Evolutionary conservation across 2,329 filamentous ascomycete species (phyloP).

Genomic region (Exserohilum turcica): DNA sequence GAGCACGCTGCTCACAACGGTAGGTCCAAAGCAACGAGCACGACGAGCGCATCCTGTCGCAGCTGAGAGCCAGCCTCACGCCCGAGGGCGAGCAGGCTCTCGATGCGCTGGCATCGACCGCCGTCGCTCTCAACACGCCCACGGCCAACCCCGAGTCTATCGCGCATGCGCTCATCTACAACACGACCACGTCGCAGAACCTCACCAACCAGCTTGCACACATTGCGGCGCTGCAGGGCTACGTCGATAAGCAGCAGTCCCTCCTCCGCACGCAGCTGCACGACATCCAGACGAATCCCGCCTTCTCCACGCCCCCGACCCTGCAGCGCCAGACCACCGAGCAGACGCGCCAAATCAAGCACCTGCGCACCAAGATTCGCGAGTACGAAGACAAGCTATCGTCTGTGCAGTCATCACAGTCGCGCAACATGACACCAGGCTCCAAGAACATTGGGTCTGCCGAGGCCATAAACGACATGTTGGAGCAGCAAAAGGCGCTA

Average conservation of each 20-base stretch:
- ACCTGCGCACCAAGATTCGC: slow-evolving; percentile 67
- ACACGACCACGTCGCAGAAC: slow-evolving; percentile 37
- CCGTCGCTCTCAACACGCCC: slow-evolving; percentile 45
- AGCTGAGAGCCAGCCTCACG: slow-evolving; percentile 33
- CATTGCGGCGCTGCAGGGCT: slow-evolving; percentile 41
- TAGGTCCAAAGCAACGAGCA: slow-evolving; percentile 28
- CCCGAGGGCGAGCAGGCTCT: slow-evolving; percentile 41
- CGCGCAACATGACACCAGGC: slow-evolving; percentile 25
- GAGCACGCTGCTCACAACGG: slow-evolving; percentile 18
- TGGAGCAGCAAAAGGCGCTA: slow-evolving; percentile 66
- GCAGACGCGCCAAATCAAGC: slow-evolving; percentile 71
- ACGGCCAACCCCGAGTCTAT: slow-evolving; percentile 33
- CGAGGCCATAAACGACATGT: slow-evolving; percentile 63
- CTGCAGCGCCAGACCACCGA: slow-evolving; percentile 75
- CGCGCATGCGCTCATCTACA: slow-evolving; percentile 44
- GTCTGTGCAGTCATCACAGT: slow-evolving; percentile 45
- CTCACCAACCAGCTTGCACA: slow-evolving; percentile 41
- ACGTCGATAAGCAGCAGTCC: slow-evolving; percentile 41
- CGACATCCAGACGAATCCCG: slow-evolving; percentile 37
- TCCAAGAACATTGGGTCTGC: slow-evolving; percentile 47
- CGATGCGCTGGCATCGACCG: slow-evolving; percentile 44
- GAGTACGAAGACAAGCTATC: slow-evolving; percentile 60
- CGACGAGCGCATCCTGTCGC: slow-evolving; percentile 32
- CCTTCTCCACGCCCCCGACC: slow-evolving; percentile 56
- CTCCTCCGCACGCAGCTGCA: slow-evolving; percentile 39